Percentiles rank a stretch among this genome's conserved stretches.
phyloP scores from a whole-genome alignment of 2,329 filamentous ascomycete species.

The Colletotrichum gloeosporioides region DNA sequence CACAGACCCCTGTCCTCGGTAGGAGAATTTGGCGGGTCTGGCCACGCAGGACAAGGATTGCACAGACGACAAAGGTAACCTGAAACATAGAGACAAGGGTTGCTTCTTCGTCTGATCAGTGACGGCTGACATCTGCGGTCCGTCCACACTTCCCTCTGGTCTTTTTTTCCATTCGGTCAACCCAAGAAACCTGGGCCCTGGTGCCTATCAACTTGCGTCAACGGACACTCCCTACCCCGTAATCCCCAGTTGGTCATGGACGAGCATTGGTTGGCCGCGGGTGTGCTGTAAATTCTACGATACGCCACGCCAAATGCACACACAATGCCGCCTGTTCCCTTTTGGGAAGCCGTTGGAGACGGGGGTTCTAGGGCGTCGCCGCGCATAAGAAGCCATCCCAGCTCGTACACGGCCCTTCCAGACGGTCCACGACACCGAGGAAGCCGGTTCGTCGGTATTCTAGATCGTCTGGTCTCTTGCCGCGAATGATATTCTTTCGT shows the following conservation, averaged over 20 bases:
- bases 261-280: background rate
- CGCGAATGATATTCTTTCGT: background rate
- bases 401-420: background rate
- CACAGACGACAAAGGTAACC: conserved; percentile 16
- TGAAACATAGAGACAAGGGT: conserved; percentile 20
- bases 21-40: conserved; percentile 17
- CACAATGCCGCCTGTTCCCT: background rate
- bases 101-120: conserved; percentile 20
- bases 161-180: background rate
- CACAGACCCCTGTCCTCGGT: background rate
- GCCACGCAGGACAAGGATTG: conserved; percentile 18
- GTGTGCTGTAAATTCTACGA: conserved; percentile 12
- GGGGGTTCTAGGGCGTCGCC: background rate
- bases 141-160: background rate
- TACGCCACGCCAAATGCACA: background rate
- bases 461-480: conserved; percentile 15
- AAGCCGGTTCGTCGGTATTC: conserved; percentile 9
- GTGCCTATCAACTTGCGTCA: conserved; percentile 18
- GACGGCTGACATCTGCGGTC: conserved; percentile 17
- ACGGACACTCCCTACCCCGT: conserved; percentile 7
- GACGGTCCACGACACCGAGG: background rate
- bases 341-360: conserved; percentile 1
- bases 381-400: conserved; percentile 17
- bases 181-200: background rate
- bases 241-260: background rate